A percentile compares a stretch with the other conserved stretches of the same genome.
phyloP scores from a whole-genome alignment of 2,329 filamentous ascomycete species.

The Aspergillus ochraceoroseus region DNA sequence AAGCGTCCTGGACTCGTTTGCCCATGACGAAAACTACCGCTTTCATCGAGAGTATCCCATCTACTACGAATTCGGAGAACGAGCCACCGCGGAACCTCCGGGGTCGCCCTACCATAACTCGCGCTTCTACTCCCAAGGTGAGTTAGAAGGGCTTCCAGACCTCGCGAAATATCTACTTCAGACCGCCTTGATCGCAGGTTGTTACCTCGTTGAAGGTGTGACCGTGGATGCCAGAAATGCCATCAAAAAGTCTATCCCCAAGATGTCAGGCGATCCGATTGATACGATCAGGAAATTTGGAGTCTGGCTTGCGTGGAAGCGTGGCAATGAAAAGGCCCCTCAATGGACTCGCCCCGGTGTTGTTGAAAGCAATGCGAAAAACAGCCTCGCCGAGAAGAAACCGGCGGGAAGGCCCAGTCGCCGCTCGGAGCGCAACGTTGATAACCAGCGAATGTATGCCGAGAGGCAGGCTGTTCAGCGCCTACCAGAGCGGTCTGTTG shows the following conservation, averaged over 20 bases:
- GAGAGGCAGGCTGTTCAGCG: slow-evolving; percentile 38
- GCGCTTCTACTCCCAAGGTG: slow-evolving; percentile 59
- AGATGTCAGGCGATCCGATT: slow-evolving; percentile 57
- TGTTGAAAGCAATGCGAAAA: slow-evolving; percentile 47
- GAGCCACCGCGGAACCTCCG: slow-evolving; percentile 48
- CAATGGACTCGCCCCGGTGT: slow-evolving; percentile 58
- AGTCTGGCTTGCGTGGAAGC: slow-evolving; percentile 64
- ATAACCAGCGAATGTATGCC: slow-evolving; percentile 40
- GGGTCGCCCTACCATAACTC: slow-evolving; percentile 54
- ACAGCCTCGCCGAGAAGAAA: slow-evolving; percentile 51
- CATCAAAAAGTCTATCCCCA: slow-evolving; percentile 60
- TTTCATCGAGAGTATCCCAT: slow-evolving; percentile 54
- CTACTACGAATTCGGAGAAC: slow-evolving; percentile 56
- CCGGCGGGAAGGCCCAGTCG: slow-evolving; percentile 52
- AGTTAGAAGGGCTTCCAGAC: slow-evolving; percentile 57
- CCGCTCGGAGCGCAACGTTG: slow-evolving; percentile 52
- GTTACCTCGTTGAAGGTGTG: slow-evolving; percentile 56
- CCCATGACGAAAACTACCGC: slow-evolving; percentile 49
- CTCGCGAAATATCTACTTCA: slow-evolving; percentile 58
- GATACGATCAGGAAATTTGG: slow-evolving; percentile 57
- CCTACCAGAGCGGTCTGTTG: slow-evolving; percentile 27
- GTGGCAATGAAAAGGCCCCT: slow-evolving; percentile 58
- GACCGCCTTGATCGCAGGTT: slow-evolving; percentile 58
- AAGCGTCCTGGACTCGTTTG: slow-evolving; percentile 52
- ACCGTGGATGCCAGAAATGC: slow-evolving; percentile 55